Base-by-base conservation (phyloP, 768 basidiomycete genomes). In the Termitomyces sp. region DNA sequence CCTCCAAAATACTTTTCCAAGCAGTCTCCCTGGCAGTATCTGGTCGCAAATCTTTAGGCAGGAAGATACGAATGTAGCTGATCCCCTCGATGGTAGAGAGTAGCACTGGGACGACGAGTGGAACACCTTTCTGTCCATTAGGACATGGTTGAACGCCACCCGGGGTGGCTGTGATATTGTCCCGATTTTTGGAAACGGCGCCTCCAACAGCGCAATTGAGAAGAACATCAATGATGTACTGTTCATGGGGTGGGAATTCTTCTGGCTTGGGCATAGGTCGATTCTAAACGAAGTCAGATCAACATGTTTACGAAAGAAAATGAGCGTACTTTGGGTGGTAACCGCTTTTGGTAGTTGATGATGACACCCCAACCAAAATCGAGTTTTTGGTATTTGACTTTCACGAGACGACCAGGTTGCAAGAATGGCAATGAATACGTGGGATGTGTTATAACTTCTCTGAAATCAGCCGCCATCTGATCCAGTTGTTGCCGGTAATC, bases 281-380 rank as follows among this genome's bases (percentile, higher is more conserved):
- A 56, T 83, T 85, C 88, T 91, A 41, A 22, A 42, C 44, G 55
- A 43, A 24, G 26, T 46, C 20, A 46, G 53, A 27, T 1, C 57
- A 26, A 46, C 16, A 5, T n/a, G 34, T 24, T 48, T 46, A 24
- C 20, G 41, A 16, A 43, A 53, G 14, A 42, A 9, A 48, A 43
- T 37, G 55, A 12, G 64, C 74, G 24, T 60, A 87, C 92, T 77
- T 94, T 96, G 16, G 89, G 81, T n/a, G 86, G 83, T 22, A 86
- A 63, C 0, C 94, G 84, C 71, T 97, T 97, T 68, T 91, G 87
- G 66, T 86, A 98, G 68, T 94, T 95, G 67, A 98, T 82, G 52
- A 98, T 84, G 43, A 94, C 83, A 39, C 96, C 96, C 97, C 97
- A 98, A 10, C 96, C 96, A 70, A 96, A 98, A 71, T 99, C 90